Percentiles rank a stretch among this genome's conserved stretches.
phyloP scores from a whole-genome alignment of 2,329 filamentous ascomycete species.

The Monilinia fructigena region DNA sequence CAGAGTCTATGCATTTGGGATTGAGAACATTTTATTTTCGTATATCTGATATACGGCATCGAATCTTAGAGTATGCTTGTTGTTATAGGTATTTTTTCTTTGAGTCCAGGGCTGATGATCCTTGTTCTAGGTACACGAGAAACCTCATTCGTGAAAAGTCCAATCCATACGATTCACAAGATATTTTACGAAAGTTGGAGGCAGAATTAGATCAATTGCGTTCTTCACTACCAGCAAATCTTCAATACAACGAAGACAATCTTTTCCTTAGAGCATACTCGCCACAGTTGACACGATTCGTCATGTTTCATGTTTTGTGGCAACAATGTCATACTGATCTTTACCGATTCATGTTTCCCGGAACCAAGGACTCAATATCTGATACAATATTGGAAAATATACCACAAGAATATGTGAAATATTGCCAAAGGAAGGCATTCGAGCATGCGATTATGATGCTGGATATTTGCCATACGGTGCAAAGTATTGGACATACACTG shows the following conservation, averaged over 20 bases:
- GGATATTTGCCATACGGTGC: constrained; percentile 19
- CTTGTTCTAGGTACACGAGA: constrained; percentile 4
- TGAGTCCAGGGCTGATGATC: not conserved
- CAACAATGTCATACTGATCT: constrained; percentile 21
- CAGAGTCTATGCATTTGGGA: constrained; percentile 22
- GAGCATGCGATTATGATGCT: constrained; percentile 17
- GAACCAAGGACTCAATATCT: constrained; percentile 20
- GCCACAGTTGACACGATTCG: constrained; percentile 21
- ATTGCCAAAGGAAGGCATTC: constrained; percentile 20
- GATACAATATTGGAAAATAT: constrained; percentile 7
- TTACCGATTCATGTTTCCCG: constrained; percentile 20
- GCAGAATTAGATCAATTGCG: constrained; percentile 15
- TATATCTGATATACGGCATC: constrained; percentile 22
- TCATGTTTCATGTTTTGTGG: constrained; percentile 22
- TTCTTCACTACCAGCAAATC: constrained; percentile 15
- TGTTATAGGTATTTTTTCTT: not conserved
- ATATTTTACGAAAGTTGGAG: constrained; percentile 18
- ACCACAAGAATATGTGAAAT: constrained; percentile 12
- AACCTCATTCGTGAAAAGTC: constrained; percentile 21
- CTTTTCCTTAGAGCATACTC: constrained; percentile 23
- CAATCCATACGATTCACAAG: constrained; percentile 18
- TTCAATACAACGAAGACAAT: constrained; percentile 23
- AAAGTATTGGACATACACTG: constrained; percentile 20
- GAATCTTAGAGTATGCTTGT: constrained; percentile 19
- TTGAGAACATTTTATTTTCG: constrained; percentile 22